Evolutionary conservation across 75 land plant species (phyloP).

Genomic region (Cunninghamia lanceolata): DNA sequence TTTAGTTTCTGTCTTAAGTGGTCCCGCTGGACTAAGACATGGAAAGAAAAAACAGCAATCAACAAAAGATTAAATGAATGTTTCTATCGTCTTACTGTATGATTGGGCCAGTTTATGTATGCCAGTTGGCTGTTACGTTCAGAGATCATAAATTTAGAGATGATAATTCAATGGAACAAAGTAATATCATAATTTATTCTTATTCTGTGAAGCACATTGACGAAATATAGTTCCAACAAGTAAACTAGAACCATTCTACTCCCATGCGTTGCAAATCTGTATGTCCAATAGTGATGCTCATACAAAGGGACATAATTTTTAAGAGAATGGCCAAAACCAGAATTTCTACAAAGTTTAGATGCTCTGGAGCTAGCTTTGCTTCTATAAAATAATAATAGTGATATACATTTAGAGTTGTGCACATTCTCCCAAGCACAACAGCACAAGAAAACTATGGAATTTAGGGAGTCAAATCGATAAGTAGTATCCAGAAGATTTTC

Average conservation of each 20-base stretch:
- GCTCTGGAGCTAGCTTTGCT: background rate
- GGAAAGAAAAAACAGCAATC: background rate
- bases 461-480: background rate
- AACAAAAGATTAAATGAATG: background rate
- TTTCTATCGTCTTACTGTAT: background rate
- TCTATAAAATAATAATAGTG: background rate
- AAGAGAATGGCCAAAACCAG: background rate
- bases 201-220: background rate
- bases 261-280: background rate
- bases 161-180: background rate
- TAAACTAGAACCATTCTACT: background rate
- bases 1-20: background rate
- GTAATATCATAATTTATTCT: background rate
- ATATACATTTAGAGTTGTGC: background rate
- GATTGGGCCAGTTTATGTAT: background rate
- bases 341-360: background rate
- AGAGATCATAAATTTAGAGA: background rate
- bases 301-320: background rate
- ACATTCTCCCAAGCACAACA: background rate
- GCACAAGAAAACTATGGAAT: too few species aligned
- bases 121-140: background rate
- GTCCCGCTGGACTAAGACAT: background rate
- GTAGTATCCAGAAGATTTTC: too few species aligned
- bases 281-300: background rate
- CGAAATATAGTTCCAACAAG: background rate